A percentile compares a stretch with the other conserved stretches of the same genome.
These are phyloP conservation scores for Immersiporthe knoxdaviesiana DNA, from an alignment of 2,329 filamentous ascomycete genomes.

Conservation along the genomic window DNA sequence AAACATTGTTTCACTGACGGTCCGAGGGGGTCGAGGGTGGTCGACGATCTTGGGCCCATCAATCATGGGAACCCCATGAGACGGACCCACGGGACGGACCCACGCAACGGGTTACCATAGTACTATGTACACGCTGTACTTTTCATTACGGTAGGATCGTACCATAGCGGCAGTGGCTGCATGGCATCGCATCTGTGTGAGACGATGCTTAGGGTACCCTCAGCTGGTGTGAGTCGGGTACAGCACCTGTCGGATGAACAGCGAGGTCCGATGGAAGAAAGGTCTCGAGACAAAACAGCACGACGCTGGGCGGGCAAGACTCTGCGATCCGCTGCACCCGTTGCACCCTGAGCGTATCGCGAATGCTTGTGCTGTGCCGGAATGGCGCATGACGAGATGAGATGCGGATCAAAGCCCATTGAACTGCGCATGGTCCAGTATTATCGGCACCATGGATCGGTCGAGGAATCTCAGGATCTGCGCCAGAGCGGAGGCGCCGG, in stretches of 20 bases:
- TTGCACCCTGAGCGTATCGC: constrained; percentile 26
- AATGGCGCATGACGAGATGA: background rate
- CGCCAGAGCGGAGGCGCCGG: constrained; percentile 10
- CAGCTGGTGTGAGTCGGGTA: background rate
- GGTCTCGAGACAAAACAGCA: constrained; percentile 1
- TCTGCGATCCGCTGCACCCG: background rate
- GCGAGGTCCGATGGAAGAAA: background rate
- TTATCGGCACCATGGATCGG: background rate
- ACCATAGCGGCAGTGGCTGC: background rate
- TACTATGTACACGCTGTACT: background rate
- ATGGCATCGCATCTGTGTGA: background rate
- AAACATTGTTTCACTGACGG: constrained; percentile 27
- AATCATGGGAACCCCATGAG: too few species aligned
- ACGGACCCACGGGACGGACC: background rate
- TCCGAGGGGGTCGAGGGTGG: constrained; percentile 4
- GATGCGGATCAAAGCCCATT: constrained; percentile 18
- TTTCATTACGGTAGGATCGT: too few species aligned
- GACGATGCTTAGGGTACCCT: background rate
- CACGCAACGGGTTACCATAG: background rate
- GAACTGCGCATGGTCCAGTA: background rate
- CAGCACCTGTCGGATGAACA: constrained; percentile 11
- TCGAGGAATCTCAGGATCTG: background rate
- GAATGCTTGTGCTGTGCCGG: constrained; percentile 7
- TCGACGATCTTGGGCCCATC: background rate
- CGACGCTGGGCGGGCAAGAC: background rate